Conservation (phyloP, 768 basidiomycete genomes). For the Sistotremastrum niveocremeum region DNA sequence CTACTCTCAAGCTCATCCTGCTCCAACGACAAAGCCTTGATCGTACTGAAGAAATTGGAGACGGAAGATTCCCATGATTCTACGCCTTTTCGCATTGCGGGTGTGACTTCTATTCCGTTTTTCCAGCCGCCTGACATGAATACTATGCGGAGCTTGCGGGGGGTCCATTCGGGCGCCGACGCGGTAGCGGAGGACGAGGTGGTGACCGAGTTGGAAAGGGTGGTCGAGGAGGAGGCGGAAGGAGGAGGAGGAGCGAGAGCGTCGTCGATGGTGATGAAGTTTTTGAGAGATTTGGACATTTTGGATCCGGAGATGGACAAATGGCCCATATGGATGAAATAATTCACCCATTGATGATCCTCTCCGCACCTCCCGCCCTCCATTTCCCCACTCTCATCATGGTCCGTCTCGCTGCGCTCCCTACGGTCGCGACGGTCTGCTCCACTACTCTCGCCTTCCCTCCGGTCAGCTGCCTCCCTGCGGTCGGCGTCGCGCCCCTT, state of each 20-base stretch:
- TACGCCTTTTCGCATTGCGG: neutral
- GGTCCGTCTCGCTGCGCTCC: constrained; percentile 97
- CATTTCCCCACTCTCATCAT: too few species aligned
- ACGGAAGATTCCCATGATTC: too few species aligned
- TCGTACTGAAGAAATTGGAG: constrained; percentile 59
- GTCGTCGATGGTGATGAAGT: constrained; percentile 95
- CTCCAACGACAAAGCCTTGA: constrained; percentile 58
- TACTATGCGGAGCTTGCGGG: neutral
- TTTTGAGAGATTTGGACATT: constrained; percentile 98
- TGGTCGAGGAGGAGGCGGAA: too few species aligned
- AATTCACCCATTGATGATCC: constrained; percentile 78
- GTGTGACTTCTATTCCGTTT: neutral
- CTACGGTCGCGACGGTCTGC: too few species aligned
- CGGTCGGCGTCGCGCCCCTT: neutral
- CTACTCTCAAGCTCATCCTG: constrained; percentile 24
- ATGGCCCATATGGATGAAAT: constrained; percentile 97
- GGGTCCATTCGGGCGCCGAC: neutral
- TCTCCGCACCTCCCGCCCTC: too few species aligned
- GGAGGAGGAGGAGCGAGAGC: constrained; percentile 12
- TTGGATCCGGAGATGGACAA: constrained; percentile 96
- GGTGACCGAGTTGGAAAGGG: too few species aligned
- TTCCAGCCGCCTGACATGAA: neutral
- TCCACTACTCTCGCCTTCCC: too few species aligned
- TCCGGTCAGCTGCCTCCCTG: too few species aligned
- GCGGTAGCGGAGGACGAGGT: too few species aligned